Base-by-base conservation (phyloP, 2,329 filamentous ascomycete genomes). In the Trichophyton benhamiae region DNA sequence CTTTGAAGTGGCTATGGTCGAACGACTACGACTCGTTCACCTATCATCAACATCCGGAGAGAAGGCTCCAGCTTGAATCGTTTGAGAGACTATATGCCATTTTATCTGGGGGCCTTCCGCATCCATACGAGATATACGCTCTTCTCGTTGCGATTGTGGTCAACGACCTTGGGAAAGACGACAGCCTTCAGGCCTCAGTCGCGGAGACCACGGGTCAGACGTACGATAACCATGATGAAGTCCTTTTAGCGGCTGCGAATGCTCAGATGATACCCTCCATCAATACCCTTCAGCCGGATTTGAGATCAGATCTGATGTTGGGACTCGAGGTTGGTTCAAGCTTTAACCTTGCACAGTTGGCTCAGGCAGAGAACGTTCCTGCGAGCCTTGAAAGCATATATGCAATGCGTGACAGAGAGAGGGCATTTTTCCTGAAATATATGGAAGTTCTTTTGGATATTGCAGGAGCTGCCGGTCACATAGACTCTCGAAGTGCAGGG, bases 321-420 rank as follows among this genome's bases (percentile, higher is more conserved):
- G 70, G 71, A 15, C 66, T 77, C 13, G 65, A 70, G 59, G 66
- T 75, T 17, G 74, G 73, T 2, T 68, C 71, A 13, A 66, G 69
- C 20, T 67, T 76, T 57, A 76, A 76, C 63, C 69, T 74, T 15
- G 70, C 71, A 1, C 75, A 76, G 62, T 60, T 76, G 2, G 74
- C 71, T 2, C 74, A 76, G 60, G 75, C 70, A 1, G 74, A 76
- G 63, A 74, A 69, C 62, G 67, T 69, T 1, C 73, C 65, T 13
- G 68, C 63, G 9, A 72, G 68, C 44, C 62, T 76, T 9, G 60
- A 65, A 27, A 66, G 66, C 33, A 63, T 75, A 3, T 55, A 64
- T 6, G 57, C 62, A 2, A 66, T 74, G 61, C 60, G 62, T 17
- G 67, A 65, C 6, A 61, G 68, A 22, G 58, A 66, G 20, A 66